Evolutionary conservation across 2,329 filamentous ascomycete genomes (phyloP), one percentile per base, ranked within the genome.

Genomic region (Elsinoe ampelina): DNA sequence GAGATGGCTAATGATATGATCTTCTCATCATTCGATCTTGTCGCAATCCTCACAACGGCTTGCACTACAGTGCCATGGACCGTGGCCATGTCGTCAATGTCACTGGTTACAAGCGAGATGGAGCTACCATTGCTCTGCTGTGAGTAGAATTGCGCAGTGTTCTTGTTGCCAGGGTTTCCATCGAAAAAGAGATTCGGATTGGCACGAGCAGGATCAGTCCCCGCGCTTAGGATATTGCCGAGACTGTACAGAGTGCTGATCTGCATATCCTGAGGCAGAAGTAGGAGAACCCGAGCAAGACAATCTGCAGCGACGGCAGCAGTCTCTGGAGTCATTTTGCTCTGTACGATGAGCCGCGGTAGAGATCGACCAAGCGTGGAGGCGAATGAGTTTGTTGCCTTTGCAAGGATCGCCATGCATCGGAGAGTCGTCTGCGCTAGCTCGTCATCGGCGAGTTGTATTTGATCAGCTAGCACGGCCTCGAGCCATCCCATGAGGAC

Each of bases 221-320:
- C 83, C 4, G 89, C 85, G 63, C 90, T 96, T 12, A 98, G 77
- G 3, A 95, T 86, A 67, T 98, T 98, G 17, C 93, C 93, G n/a
- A 98, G 78, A 0, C 90, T 93, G 72, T 98, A 98, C 8, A 98
- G 76, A 1, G 91, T 97, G 4, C 91, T 95, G 62, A 98, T 97
- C 35, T 95, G 81, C 35, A 90, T 86, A 74, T 98, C 93, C 64
- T 95, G 87, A 1, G 93, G 95, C 11, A 97, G 78, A 64, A 86
- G 79, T 63, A 85, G 85, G 57, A 98, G 75, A 15, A 95, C 83
- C 62, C 85, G 86, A 1, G 91, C 90, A 34, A 98, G 76, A 63
- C 87, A 93, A 62, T 84, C 83, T n/a, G 91, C 89, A 26, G 92
- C 92, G 34, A 92, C 79, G 1, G 78, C 78, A 42, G 93, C 84